Base-by-base conservation (phyloP, 805 yeast genomes). In the Candida namnaoensis region DNA sequence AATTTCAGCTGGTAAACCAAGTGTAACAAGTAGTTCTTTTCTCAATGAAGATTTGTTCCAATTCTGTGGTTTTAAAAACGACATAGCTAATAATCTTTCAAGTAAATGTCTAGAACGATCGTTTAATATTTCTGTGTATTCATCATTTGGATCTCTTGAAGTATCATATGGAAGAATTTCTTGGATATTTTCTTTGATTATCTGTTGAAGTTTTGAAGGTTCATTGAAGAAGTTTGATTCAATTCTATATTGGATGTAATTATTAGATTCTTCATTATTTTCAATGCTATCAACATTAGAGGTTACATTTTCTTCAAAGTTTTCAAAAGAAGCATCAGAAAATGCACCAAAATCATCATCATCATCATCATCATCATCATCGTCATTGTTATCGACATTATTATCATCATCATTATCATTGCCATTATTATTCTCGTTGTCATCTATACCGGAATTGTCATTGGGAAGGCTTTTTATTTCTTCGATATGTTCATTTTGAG, bases 1-100 rank as follows among this genome's bases (percentile, higher is more conserved):
- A 13, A 81, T 62, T 50, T 82, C 81, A 35, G 84, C 73, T 0
- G 95, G 95, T 2, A 87, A 72, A 1, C 90, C 88, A 36, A 87
- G 62, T 27, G 78, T 72, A 15, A 80, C 65, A 30, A 83, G 65
- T 30, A 87, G 59, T 48, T 75, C 77, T 49, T 82, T 74, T 39
- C 88, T 73, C 24, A 83, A 70, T 15, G 78, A 67, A 54, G 85
- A 80, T 41, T 71, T 71, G 36, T 71, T 73, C 95, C 95, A 87
- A 44, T 79, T 80, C 14, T 80, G 71, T 1, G 81, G 83, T 27
- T 69, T 70, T 32, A 76, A 57, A 38, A 69, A 68, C 0, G 79
- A 77, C 13, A 66, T 42, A 9, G 65, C 63, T 3, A 76, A 64
- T n/a, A 81, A 58, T 41, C 70, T 70, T 19, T 61, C 59, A 61